Evolutionary conservation across 176 grass and related monocot genomes (phyloP), one percentile per base, ranked within the genome.

Genomic region (Triticum turgidum): DNA sequence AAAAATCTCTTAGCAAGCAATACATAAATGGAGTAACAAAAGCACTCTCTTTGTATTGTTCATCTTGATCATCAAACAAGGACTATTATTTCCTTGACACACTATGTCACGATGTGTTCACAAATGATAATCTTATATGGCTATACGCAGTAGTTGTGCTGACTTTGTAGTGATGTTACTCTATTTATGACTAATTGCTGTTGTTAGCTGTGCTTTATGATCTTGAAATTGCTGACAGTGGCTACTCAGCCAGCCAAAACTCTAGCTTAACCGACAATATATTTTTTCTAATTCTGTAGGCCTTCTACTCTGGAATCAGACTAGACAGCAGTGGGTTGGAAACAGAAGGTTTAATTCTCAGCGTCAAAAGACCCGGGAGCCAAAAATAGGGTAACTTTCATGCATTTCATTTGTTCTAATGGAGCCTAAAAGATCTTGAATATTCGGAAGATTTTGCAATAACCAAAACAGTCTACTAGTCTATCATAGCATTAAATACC

Each of bases 281-380:
- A 0, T 65, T 6, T 35, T 2, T 61, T 20, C 32, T 11, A 24
- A 61, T 12, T 39, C 4, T 39, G 30, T 78, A 99, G 97, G 97
- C 61, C 92, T 96, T 91, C 75, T 92, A 41, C 83, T 91, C 6
- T 99, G 97, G 97, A 94, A 96, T 83, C 89, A 99, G 78, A 91
- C 86, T 77, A 94, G 97, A 80, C 88, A 93, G 34, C 90, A 96
- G 68, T 99, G 97, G 97, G 68, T 89, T 84, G 93, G 92, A 88
- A 89, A 80, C 72, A 91, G 77, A 86, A 91, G 18, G 76, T 72
- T 37, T 13, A 73, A 76, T 76, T 85, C 87, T 71, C 89, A 81
- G 82, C 81, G 62, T 34, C 79, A 89, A 86, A 89, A 91, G 67
- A 41, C 30, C 37, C 67, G 11, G 76, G 92, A 89, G 76, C 88